Conservation (phyloP, 805 yeast genomes). For the Lipomyces sp. region DNA sequence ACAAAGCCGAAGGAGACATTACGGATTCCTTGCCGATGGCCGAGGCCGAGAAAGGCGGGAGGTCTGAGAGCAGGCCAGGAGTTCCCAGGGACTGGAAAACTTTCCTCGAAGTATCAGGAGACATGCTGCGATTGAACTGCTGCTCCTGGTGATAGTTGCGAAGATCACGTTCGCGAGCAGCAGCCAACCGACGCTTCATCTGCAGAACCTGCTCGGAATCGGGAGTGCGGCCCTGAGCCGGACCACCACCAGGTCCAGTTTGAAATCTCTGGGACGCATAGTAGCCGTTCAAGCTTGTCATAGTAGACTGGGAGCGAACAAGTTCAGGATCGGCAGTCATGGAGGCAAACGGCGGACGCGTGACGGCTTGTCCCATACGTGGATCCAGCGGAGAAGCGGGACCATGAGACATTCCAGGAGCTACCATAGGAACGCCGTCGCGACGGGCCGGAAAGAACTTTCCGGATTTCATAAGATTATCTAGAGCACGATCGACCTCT, state of each 20-base stretch:
- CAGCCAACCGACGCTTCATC: constrained; percentile 39
- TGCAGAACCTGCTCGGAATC: constrained; percentile 38
- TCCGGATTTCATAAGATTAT: constrained; percentile 39
- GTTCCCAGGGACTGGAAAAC: constrained; percentile 19
- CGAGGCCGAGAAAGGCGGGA: constrained; percentile 23
- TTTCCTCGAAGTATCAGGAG: constrained; percentile 35
- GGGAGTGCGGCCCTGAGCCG: constrained; percentile 18
- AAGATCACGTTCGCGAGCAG: constrained; percentile 38
- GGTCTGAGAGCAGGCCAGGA: constrained; percentile 27
- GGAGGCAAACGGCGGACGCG: constrained; percentile 28
- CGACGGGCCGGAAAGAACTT: constrained; percentile 38
- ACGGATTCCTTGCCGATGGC: constrained; percentile 32
- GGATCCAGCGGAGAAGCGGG: constrained; percentile 32
- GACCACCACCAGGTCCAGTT: constrained; percentile 19
- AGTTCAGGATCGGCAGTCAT: constrained; percentile 32
- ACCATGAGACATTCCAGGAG: constrained; percentile 28
- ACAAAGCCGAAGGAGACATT: constrained; percentile 35
- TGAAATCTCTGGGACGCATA: constrained; percentile 35
- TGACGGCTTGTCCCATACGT: constrained; percentile 36
- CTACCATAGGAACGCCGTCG: constrained; percentile 27
- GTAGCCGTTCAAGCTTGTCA: constrained; percentile 27
- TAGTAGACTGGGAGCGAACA: constrained; percentile 36
- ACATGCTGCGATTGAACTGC: constrained; percentile 37
- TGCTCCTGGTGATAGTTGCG: constrained; percentile 40
- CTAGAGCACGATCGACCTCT: constrained; percentile 39